Evolutionary conservation across 2,329 filamentous ascomycete genomes (phyloP).

Genomic region (Fusarium virguliforme): DNA sequence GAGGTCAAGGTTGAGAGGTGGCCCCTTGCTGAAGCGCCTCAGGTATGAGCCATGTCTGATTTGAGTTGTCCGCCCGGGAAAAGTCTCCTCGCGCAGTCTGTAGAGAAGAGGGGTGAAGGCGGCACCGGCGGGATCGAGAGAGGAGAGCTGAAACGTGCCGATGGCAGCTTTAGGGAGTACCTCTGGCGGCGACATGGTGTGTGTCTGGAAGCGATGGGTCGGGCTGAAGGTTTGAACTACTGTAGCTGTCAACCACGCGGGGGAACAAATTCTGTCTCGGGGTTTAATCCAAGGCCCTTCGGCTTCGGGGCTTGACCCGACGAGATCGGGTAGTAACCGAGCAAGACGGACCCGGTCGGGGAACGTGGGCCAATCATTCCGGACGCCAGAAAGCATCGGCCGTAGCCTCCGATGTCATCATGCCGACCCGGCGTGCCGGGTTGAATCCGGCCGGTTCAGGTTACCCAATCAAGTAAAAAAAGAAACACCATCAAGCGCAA

Average conservation of each 20-base stretch:
- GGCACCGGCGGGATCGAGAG: slow-evolving; percentile 25
- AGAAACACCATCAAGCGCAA: not conserved
- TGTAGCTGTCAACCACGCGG: not conserved
- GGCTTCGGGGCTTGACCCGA: slow-evolving; percentile 3
- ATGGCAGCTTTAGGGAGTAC: slow-evolving; percentile 11
- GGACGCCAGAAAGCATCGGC: not conserved
- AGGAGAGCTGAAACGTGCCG: slow-evolving; percentile 33
- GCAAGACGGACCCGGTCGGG: not conserved
- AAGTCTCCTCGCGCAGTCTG: slow-evolving; percentile 39
- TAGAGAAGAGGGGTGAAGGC: slow-evolving; percentile 44
- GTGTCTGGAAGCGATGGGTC: not conserved
- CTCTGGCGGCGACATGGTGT: slow-evolving; percentile 11
- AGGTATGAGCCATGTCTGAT: slow-evolving; percentile 37
- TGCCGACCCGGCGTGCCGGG: not conserved
- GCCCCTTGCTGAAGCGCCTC: slow-evolving; percentile 24
- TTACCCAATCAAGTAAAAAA: not conserved
- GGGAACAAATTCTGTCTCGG: not conserved
- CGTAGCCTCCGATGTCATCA: not conserved
- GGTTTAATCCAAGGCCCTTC: not conserved
- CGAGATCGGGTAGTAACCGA: not conserved
- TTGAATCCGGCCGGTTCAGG: not conserved
- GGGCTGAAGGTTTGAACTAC: not conserved
- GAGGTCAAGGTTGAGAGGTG: not conserved
- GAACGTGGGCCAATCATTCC: not conserved
- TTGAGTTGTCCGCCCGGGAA: slow-evolving; percentile 34